Base-by-base conservation (phyloP, 768 basidiomycete species). In the Pleurotus tuoliensis region DNA sequence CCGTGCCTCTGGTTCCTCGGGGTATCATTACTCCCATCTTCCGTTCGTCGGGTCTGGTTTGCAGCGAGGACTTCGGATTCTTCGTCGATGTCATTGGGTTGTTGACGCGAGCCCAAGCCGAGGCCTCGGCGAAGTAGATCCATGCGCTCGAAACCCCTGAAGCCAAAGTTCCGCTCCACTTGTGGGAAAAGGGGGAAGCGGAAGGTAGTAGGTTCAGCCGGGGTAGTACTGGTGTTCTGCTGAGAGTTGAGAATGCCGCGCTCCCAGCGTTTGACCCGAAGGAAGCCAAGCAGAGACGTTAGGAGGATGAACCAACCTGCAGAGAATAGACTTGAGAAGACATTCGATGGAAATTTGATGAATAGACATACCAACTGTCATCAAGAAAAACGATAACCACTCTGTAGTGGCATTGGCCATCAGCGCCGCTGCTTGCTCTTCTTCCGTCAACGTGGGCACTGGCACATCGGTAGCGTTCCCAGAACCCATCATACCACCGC, bases 371-470 rank as follows among this genome's bases (percentile, higher is more conserved):
- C 86, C 86, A 47, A 93, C 74, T 37, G 88, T 92, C 92, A 98
- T 97, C 62, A 98, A 73, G 73, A 95, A 83, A 75, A 98, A 98
- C 13, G 92, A 92, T 50, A 98, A 74, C 93, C 93, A 98, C 67
- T 98, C 94, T 20, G 89, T 88, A 0, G 94, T 91, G 20, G 86
- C 80, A 69, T 88, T 82, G n/a, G 76, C 74, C 4, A 83, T 70
- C 16, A 80, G 51, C 18, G 70, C 60, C 9, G 20, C 41, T 13
- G 70, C 66, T 55, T 81, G 76, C 47, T 74, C 77, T 18, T 75
- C 38, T 25, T 55, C 68, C 16, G 76, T 69, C 30, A 34, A 34
- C 11, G 30, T 34, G 25, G 70, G 55, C 13, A 57, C 16, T 30
- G 61, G 46, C 3, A 44, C 53, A 27, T 60, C 60, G 25, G 64